Conservation (phyloP, 164 flowering plant species). For the Annona cherimola region DNA sequence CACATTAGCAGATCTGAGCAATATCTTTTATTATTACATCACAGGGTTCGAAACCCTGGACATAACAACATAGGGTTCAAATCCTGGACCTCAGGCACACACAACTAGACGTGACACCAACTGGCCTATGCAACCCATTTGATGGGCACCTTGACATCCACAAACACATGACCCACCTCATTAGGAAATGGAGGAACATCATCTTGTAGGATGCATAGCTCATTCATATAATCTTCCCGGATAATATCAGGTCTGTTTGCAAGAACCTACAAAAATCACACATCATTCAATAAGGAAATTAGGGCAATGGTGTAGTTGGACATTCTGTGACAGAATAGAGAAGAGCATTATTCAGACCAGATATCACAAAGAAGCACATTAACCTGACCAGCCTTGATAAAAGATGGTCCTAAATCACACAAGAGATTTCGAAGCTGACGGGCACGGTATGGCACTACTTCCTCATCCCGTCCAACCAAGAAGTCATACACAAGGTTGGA, state of each 20-base stretch:
- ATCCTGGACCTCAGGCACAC: too few species aligned
- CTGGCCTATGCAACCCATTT: too few species aligned
- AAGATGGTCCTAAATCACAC: constrained; percentile 94
- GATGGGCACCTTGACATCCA: background rate
- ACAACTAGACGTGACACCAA: too few species aligned
- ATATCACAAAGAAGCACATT: background rate
- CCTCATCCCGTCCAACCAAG: constrained; percentile 82
- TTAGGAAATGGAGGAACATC: constrained; percentile 97
- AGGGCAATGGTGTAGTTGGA: background rate
- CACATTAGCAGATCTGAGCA: too few species aligned
- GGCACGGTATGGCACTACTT: constrained; percentile 91
- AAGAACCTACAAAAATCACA: constrained; percentile 55
- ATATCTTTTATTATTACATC: too few species aligned
- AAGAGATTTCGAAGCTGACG: constrained; percentile 83
- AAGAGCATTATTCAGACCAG: background rate
- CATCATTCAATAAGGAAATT: background rate
- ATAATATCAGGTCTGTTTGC: constrained; percentile 97
- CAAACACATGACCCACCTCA: constrained; percentile 38
- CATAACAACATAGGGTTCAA: too few species aligned
- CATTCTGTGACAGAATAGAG: background rate
- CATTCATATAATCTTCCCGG: constrained; percentile 98
- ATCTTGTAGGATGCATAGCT: constrained; percentile 99
- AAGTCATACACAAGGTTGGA: constrained; percentile 70
- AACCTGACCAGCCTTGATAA: constrained; percentile 99
- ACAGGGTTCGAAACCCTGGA: too few species aligned